phyloP scores from a whole-genome alignment of 208 protist species.

The Trypanosoma congolense region DNA sequence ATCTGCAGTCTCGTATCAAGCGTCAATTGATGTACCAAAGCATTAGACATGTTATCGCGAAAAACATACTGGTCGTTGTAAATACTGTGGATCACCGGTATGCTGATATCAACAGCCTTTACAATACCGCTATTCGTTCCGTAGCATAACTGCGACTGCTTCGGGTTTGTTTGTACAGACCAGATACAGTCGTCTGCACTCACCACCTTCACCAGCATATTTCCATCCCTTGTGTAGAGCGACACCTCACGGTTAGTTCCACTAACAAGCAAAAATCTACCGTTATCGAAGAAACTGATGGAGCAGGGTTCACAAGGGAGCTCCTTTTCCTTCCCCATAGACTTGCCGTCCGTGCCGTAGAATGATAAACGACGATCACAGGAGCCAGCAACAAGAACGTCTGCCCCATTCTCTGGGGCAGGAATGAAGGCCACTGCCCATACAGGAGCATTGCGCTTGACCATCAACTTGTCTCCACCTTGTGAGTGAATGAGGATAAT shows the following conservation, averaged over 20 bases:
- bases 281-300: slow-evolving; percentile 85
- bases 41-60: slow-evolving; percentile 94
- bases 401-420: slow-evolving; percentile 66
- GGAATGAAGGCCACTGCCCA: slow-evolving; percentile 94
- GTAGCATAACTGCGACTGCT: slow-evolving; percentile 74
- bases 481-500: slow-evolving; percentile 30
- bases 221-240: slow-evolving; percentile 88
- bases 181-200: slow-evolving; percentile 86
- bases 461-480: slow-evolving; percentile 22
- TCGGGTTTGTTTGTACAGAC: slow-evolving; percentile 71
- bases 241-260: slow-evolving; percentile 90
- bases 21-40: slow-evolving; percentile 93
- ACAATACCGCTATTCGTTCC: slow-evolving; percentile 90
- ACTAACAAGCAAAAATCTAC: slow-evolving; percentile 92
- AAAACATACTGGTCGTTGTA: slow-evolving; percentile 95
- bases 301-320: slow-evolving; percentile 93
- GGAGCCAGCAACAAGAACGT: slow-evolving; percentile 92
- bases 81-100: slow-evolving; percentile 91
- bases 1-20: slow-evolving; percentile 83
- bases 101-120: slow-evolving; percentile 77
- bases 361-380: slow-evolving; percentile 96
- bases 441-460: slow-evolving; percentile 86
- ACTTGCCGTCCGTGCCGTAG: slow-evolving; percentile 85
- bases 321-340: slow-evolving; percentile 61
- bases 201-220: slow-evolving; percentile 66